Percentiles rank a stretch among this genome's conserved stretches.
These are phyloP conservation scores for Globisporangium barbulae DNA, from an alignment of 352 stramenopile genomes.

Conservation along the genomic window DNA sequence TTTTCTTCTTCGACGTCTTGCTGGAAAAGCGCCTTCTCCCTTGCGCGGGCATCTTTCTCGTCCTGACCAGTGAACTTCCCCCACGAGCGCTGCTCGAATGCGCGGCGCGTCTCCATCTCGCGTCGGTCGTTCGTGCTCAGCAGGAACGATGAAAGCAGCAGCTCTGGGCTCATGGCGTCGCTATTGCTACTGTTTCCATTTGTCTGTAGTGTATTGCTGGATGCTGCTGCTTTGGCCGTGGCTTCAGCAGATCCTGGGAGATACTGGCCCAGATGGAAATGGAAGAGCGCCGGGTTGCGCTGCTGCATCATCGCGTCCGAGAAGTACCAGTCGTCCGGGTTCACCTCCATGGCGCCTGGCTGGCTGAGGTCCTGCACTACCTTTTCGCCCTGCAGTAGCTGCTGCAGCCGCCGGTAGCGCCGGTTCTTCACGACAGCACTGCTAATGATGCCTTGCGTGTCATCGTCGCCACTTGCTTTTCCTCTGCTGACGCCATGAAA, in stretches of 20 bases:
- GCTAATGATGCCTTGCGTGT: neutral
- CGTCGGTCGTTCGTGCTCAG: conserved; percentile 63
- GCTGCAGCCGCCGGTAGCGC: conserved; percentile 63
- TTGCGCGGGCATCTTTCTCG: conserved; percentile 13
- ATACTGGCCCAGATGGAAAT: conserved; percentile 82
- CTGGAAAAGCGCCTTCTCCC: conserved; percentile 30
- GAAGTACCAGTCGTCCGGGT: conserved; percentile 56
- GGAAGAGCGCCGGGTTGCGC: conserved; percentile 74
- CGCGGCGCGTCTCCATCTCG: conserved; percentile 60
- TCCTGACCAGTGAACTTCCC: conserved; percentile 32
- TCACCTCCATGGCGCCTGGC: conserved; percentile 6
- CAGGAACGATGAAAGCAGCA: conserved; percentile 63
- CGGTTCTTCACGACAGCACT: conserved; percentile 60
- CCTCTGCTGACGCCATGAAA: neutral
- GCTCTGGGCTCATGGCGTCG: conserved; percentile 9
- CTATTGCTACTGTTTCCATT: neutral
- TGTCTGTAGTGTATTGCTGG: neutral
- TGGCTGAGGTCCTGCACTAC: conserved; percentile 11
- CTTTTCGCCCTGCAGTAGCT: conserved; percentile 36
- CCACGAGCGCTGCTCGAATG: conserved; percentile 63
- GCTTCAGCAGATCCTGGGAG: conserved; percentile 13
- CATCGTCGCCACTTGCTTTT: neutral
- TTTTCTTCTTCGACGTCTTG: conserved; percentile 30
- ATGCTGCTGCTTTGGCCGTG: neutral
- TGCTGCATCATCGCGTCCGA: conserved; percentile 82